Evolutionary conservation across 768 basidiomycete species (phyloP).

Genomic region (Rhodotorula toruloides): DNA sequence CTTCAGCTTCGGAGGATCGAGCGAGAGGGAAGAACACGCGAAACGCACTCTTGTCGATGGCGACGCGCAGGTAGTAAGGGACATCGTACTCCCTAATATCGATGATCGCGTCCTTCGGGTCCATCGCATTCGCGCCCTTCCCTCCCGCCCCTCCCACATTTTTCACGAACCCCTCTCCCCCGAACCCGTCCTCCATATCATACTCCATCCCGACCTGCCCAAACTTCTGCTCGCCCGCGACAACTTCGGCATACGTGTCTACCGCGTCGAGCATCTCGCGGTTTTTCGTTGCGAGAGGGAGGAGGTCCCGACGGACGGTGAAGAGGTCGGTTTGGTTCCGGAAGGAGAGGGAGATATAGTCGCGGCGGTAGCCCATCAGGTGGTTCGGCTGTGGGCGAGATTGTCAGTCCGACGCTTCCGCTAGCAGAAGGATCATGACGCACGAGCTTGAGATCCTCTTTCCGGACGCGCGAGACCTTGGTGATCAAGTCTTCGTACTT

Average conservation of each 20-base stretch:
- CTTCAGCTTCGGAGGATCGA: conserved; percentile 51
- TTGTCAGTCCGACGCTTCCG: neutral
- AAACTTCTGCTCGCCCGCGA: conserved; percentile 56
- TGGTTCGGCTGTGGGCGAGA: conserved; percentile 67
- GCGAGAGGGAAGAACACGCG: neutral
- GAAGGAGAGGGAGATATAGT: conserved; percentile 83
- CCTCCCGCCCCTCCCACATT: conserved; percentile 15
- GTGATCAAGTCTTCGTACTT: conserved; percentile 81
- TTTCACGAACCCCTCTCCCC: conserved; percentile 21
- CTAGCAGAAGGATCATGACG: conserved; percentile 12
- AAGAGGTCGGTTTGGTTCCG: conserved; percentile 90
- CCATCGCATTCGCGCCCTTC: conserved; percentile 43
- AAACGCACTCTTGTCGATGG: conserved; percentile 75
- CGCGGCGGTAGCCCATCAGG: conserved; percentile 83
- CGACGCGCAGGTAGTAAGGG: conserved; percentile 95
- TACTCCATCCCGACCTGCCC: conserved; percentile 44
- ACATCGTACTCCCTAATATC: conserved; percentile 96
- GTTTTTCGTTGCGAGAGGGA: conserved; percentile 84
- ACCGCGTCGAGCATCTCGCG: conserved; percentile 88
- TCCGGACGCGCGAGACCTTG: conserved; percentile 71
- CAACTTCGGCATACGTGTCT: conserved; percentile 95
- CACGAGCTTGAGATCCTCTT: conserved; percentile 82
- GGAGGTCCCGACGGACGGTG: conserved; percentile 74
- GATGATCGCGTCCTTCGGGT: conserved; percentile 86
- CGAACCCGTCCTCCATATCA: conserved; percentile 54